Base-by-base conservation (phyloP, 163 green algal species). In the Prototheca stagnorum region DNA sequence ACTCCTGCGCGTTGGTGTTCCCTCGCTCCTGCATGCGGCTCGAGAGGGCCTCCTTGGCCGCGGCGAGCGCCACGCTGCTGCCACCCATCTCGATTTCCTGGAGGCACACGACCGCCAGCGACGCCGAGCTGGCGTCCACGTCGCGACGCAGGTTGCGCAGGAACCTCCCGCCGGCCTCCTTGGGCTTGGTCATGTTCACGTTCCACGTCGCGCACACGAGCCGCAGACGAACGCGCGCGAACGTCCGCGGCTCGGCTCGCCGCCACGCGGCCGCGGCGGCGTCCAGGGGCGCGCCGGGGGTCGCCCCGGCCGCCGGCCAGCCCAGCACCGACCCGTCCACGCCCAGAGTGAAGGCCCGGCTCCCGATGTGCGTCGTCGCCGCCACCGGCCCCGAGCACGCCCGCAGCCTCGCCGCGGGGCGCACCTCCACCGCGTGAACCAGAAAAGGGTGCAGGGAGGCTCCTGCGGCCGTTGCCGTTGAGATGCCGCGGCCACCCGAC, bases 61-160 rank as follows among this genome's bases (percentile, higher is more conserved):
- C 75, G 25, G 83, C 79, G 19, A 75, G 51, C 4, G 75, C 82
- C 31, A 97, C 78, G 41, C 65, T 78, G 42, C 62, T 57, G 15
- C 75, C 77, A 40, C 87, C 85, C 76, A 93, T 88, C 65, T 95
- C 86, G 9, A 96, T 76, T 56, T 96, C 87, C 62, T 95, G 86
- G 47, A 95, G 61, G 0, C 64, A 78, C 8, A 95, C 51, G 24
- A 80, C 62, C 5, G 85, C 73, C 23, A 95, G 49, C 44, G 78
- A 54, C 11, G 66, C 22, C 22, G 22, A 7, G 22, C 17, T 68
- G 3, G 40, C 35, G 5, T 35, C 34, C 0, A 62, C 61, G 0
- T 64, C 28, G 36, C 73, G 36, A 12, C 44, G 48, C 41, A 79
- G 35, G 47, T 53, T 54, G 20, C 43, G 21, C 52, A 77, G 70